Evolutionary conservation across 148 eudicot species (phyloP).

Genomic region (Chenopodium album): DNA sequence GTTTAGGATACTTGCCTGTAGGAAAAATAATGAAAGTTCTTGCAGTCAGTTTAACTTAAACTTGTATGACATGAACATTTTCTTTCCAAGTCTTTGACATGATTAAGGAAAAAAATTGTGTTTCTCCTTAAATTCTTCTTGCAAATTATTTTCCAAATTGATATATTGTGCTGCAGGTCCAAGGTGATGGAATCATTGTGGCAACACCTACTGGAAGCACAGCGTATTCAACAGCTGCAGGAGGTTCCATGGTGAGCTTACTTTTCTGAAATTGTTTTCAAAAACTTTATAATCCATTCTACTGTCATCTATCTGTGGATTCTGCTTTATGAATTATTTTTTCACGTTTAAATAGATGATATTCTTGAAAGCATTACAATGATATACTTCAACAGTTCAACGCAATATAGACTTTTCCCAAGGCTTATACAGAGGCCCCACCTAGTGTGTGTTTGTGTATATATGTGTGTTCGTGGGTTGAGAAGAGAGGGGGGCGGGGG

Average conservation of each 20-base stretch:
- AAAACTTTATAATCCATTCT: background rate
- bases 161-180: slow-evolving; percentile 50
- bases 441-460: no score
- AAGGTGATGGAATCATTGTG: slow-evolving; percentile 99
- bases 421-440: slow-evolving; percentile 1
- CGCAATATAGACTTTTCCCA: background rate
- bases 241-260: slow-evolving; percentile 92
- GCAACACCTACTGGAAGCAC: slow-evolving; percentile 99
- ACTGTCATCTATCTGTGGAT: background rate
- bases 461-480: no score
- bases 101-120: no score
- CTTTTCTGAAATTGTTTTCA: slow-evolving; percentile 4
- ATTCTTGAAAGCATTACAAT: background rate
- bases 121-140: background rate
- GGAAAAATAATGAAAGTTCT: background rate
- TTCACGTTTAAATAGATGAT: background rate
- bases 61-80: background rate
- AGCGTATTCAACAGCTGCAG: slow-evolving; percentile 97
- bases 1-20: background rate
- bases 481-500: background rate
- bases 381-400: background rate
- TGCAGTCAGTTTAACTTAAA: background rate
- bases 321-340: background rate
- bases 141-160: slow-evolving; percentile 1
- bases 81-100: background rate